Conservation (phyloP, 768 basidiomycete species). For the Suillus fuscotomentosus region DNA sequence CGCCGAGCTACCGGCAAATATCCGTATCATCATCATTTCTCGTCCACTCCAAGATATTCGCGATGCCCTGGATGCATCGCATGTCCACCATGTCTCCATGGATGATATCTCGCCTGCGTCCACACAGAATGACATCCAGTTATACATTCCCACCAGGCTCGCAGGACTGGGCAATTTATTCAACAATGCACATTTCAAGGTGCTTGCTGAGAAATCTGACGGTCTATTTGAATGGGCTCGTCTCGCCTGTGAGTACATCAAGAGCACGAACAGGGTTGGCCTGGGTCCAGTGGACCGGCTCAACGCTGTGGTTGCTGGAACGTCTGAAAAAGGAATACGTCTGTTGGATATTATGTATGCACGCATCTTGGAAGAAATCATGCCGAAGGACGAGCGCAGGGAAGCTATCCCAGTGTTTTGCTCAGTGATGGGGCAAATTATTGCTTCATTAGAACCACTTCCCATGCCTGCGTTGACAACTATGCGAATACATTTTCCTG, state of each 20-base stretch:
- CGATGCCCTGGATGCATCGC: background rate
- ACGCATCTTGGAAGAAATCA: background rate
- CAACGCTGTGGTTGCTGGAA: background rate
- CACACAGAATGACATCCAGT: background rate
- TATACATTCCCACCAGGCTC: conserved; percentile 3
- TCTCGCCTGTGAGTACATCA: conserved; percentile 13
- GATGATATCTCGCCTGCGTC: background rate
- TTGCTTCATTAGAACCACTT: conserved; percentile 5
- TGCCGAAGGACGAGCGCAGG: background rate
- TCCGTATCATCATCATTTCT: background rate
- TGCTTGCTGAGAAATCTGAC: background rate
- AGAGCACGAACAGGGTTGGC: background rate
- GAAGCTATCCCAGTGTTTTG: background rate
- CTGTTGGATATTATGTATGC: conserved; percentile 8
- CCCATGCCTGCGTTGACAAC: background rate
- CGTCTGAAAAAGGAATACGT: background rate
- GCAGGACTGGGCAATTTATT: background rate
- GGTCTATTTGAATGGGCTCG: conserved; percentile 9
- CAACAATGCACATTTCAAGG: background rate
- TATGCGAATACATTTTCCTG: background rate
- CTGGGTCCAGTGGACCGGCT: background rate
- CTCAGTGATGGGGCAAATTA: conserved; percentile 3
- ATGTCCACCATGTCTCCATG: background rate
- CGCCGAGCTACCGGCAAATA: background rate
- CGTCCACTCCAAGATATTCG: background rate